Evolutionary conservation across 2,329 filamentous ascomycete species (phyloP).

Genomic region (Claviceps humidiphila): DNA sequence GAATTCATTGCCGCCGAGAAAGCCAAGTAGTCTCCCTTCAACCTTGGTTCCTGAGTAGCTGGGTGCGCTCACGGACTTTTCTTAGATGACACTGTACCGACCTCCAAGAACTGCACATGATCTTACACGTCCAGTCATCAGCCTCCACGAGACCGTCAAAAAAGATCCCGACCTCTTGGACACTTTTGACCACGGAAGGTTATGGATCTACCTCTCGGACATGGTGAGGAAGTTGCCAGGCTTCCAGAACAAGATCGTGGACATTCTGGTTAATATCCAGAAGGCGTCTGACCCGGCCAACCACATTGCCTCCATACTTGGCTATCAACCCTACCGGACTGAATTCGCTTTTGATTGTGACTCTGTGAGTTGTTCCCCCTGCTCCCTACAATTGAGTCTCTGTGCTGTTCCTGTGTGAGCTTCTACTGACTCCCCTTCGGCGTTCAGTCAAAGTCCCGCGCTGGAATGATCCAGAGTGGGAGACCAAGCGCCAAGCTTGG

Average conservation of each 20-base stretch:
- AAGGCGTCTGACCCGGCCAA: neutral
- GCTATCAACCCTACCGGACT: neutral
- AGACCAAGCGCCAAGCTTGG: constrained; percentile 1
- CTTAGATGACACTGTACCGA: neutral
- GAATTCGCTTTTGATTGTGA: neutral
- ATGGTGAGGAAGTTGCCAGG: neutral
- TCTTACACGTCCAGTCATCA: neutral
- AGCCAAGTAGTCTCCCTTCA: neutral
- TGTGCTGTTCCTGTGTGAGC: neutral
- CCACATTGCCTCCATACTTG: neutral
- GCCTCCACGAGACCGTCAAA: neutral
- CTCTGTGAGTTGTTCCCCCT: neutral
- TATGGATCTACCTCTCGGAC: neutral
- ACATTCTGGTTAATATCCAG: constrained; percentile 1
- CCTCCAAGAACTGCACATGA: neutral
- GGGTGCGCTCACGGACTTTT: neutral
- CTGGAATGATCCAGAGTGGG: neutral
- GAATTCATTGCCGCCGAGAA: neutral
- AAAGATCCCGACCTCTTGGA: neutral
- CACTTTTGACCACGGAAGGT: neutral
- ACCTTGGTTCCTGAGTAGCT: neutral
- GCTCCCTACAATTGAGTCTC: too few relatives aligned
- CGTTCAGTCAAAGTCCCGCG: neutral
- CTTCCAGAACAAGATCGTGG: neutral
- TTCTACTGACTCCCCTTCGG: neutral